Evolutionary conservation across 1,139 yeast species (phyloP), one percentile per base, ranked within the genome.

Genomic region (Saccharomyces hybrid): DNA sequence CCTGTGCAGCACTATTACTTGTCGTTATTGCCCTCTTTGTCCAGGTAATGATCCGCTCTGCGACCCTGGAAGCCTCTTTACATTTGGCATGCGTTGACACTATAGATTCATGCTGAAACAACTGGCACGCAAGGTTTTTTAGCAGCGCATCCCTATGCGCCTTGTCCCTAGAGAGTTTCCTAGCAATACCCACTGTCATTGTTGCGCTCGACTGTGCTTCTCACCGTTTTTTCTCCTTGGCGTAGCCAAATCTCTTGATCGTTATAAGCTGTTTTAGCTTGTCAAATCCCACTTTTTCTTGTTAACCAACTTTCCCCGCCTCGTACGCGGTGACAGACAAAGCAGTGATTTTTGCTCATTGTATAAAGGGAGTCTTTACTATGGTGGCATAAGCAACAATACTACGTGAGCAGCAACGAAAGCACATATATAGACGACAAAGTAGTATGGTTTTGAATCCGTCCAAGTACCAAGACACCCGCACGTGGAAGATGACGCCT

Each of bases 401-500:
- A 9, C 6, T 9, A 23, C 9, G 34, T 14, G 38, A 9, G 28
- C 7, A n/a, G 9, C 14, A 23, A 26, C 26, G 38, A 38, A 49
- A 41, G 31, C 26, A 56, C 52, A 23, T 34, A 42, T 49, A 54
- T 8, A 50, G 51, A 14, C 59, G 53, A 28, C 47, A 20, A 9
- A 13, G 50, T 26, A 25, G 26, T 23, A 61, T 61, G 66, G 64
- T 59, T 55, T 59, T 66, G 30, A 65, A 67, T 52, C 73, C 71
- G 20, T 76, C 79, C 44, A 74, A 70, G 44, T 89, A 88, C 71
- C 86, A 87, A 68, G 88, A 87, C 72, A 86, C 83, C 53, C 76
- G 77, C 65, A 88, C 95, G 25, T 86, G 83, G 73, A 87, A 87
- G 69, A 90, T 90, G 90, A 88, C 97, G 2, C 97, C 97, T 20